A percentile compares a stretch with the other conserved stretches of the same genome.
phyloP scores from a whole-genome alignment of 1,139 yeast genomes.

The Saccharomyces hybrid region DNA sequence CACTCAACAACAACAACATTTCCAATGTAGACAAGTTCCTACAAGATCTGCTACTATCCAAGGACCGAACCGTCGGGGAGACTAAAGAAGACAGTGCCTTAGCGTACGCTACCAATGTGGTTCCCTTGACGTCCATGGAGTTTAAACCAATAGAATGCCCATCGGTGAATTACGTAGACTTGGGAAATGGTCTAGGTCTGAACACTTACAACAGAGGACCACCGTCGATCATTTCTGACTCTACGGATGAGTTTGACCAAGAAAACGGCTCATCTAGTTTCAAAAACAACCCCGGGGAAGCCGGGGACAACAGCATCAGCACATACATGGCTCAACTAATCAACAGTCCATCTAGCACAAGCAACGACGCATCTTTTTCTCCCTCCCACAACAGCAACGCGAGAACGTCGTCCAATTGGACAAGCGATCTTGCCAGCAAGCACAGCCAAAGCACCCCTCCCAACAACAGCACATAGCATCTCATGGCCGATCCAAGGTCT shows the following conservation, averaged over 20 bases:
- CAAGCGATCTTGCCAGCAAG: background rate
- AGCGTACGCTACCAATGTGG: background rate
- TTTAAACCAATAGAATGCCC: background rate
- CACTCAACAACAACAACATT: background rate
- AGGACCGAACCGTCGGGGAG: background rate
- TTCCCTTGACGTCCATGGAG: background rate
- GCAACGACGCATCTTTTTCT: slow-evolving; percentile 1
- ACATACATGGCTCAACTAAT: slow-evolving; percentile 22
- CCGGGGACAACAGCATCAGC: slow-evolving; percentile 10
- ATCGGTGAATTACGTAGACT: slow-evolving; percentile 16
- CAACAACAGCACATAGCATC: background rate
- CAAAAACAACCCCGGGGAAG: background rate
- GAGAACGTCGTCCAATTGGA: background rate
- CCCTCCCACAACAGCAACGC: background rate
- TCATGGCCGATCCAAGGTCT: background rate
- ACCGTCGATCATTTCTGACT: slow-evolving; percentile 19
- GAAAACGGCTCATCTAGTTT: background rate
- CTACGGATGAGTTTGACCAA: slow-evolving; percentile 12
- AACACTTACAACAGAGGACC: slow-evolving; percentile 23
- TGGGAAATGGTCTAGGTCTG: slow-evolving; percentile 25
- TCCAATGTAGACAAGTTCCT: background rate
- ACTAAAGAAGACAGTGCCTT: background rate
- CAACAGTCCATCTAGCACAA: slow-evolving; percentile 4
- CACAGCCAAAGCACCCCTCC: background rate
- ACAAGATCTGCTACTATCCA: background rate